Conservation (phyloP, 768 basidiomycete species). For the Daedaleopsis nitida region DNA sequence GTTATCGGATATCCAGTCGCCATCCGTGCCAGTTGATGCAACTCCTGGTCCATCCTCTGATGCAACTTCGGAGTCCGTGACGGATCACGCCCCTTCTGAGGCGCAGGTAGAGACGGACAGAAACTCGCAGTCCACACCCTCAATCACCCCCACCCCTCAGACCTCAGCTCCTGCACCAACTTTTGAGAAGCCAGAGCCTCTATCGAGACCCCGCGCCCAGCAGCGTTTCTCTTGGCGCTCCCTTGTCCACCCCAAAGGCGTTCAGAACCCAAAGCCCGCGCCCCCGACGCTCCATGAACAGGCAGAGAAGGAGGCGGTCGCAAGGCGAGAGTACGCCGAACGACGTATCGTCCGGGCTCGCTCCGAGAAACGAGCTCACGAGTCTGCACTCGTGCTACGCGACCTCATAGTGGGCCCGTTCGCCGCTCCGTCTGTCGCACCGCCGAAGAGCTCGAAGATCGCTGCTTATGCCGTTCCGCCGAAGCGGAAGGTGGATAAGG, state of each 20-base stretch:
- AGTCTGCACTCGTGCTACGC: constrained; percentile 64
- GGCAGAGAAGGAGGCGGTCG: constrained; percentile 9
- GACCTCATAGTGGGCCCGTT: constrained; percentile 66
- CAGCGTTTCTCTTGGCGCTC: constrained; percentile 19
- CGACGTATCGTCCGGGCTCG: constrained; percentile 27
- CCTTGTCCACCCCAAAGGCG: constrained; percentile 13
- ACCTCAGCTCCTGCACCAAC: neutral
- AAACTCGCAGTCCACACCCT: neutral
- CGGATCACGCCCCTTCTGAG: neutral
- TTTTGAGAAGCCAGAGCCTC: neutral
- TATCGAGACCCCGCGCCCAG: neutral
- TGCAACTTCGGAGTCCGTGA: neutral
- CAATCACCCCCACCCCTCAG: neutral
- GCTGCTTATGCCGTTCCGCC: constrained; percentile 28
- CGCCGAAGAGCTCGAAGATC: constrained; percentile 40
- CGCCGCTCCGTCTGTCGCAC: constrained; percentile 26
- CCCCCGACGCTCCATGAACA: constrained; percentile 11
- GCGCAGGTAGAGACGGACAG: neutral
- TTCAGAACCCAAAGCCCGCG: constrained; percentile 12
- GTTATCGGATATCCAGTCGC: neutral
- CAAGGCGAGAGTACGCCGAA: constrained; percentile 13
- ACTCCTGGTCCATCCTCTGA: neutral
- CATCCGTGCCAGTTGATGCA: neutral
- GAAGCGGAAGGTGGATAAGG: constrained; percentile 56
- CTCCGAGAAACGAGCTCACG: constrained; percentile 61